phyloP scores from a whole-genome alignment of 305 asterid species.

The Nicotiana rustica region DNA sequence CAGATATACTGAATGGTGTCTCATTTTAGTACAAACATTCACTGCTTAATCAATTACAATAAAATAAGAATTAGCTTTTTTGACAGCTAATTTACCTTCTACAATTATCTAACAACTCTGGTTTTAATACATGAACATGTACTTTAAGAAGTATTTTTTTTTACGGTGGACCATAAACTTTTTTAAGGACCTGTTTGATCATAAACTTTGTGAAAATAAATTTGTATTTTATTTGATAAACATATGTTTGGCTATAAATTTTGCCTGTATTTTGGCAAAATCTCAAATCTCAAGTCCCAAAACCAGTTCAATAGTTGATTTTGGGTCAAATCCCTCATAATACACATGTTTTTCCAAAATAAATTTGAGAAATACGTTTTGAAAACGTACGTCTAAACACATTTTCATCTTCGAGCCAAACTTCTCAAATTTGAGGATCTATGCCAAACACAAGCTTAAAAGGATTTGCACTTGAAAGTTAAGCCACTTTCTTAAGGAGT shows the following conservation, averaged over 20 bases:
- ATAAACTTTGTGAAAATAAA: background rate
- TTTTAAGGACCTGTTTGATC: too few species aligned
- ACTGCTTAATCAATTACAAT: constrained; percentile 18
- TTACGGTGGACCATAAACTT: too few species aligned
- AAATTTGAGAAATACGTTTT: too few species aligned
- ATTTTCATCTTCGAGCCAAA: too few species aligned
- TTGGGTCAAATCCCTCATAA: too few species aligned
- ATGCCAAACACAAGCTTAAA: background rate
- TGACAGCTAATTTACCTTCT: constrained; percentile 25
- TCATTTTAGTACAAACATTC: background rate
- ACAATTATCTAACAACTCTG: background rate
- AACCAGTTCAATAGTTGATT: too few species aligned
- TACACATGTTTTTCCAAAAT: too few species aligned
- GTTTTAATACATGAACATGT: background rate
- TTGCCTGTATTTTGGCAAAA: too few species aligned
- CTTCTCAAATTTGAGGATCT: background rate
- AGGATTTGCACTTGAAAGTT: constrained; percentile 40
- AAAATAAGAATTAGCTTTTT: background rate
- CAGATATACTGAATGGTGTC: constrained; percentile 31
- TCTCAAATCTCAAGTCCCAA: too few species aligned
- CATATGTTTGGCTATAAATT: too few species aligned
- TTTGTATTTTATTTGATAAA: too few species aligned
- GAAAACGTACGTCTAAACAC: too few species aligned
- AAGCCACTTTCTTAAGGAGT: constrained; percentile 47
- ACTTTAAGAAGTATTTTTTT: background rate